Base-by-base conservation (phyloP, 306 rosid species). In the Fragaria iinumae region DNA sequence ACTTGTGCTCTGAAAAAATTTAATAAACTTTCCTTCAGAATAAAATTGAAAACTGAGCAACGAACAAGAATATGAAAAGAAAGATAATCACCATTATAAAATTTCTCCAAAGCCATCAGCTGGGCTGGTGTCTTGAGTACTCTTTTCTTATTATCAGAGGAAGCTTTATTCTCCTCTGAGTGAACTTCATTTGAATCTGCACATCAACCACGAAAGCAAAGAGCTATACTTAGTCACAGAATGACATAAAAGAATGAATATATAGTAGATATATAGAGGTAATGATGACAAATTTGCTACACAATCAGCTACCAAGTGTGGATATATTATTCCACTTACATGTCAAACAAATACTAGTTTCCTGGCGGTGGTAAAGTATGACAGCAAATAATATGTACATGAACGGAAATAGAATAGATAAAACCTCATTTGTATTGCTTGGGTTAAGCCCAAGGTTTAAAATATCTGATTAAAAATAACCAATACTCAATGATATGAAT, bases 111-210 rank as follows among this genome's bases (percentile, higher is more conserved):
- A 76, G 89, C 97, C 79, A 38, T 80, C 80, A 92, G 77, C 84
- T 95, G 99, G 71, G 91, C 69, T 6, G 96, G 97, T 80, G 97
- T 89, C 87, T 95, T 95, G 74, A 90, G 96, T 84, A 83, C 88
- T 80, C 99, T 88, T 87, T 89, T 95, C 86, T 79, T 83, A 76
- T 79, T 92, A 82, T 92, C 97, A 39, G 63, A 66, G 53, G 85
- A 88, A 71, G 45, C 88, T 83, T 89, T 92, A 47, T 90, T 94
- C 73, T 90, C 96, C 82, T 94, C 97, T 3, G 93, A 88, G 71
- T 88, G 91, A 82, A 80, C 74, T 65, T 86, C 91, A 52, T 84
- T 64, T 67, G 89, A 81, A 76, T 92, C 99, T 95, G 67, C 74
- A 78, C 69, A 86, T 83, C 72, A 85, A 74, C 71, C 65, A 16